Evolutionary conservation across 2,329 filamentous ascomycete species (phyloP).

Genomic region (Aspergillus melleus): DNA sequence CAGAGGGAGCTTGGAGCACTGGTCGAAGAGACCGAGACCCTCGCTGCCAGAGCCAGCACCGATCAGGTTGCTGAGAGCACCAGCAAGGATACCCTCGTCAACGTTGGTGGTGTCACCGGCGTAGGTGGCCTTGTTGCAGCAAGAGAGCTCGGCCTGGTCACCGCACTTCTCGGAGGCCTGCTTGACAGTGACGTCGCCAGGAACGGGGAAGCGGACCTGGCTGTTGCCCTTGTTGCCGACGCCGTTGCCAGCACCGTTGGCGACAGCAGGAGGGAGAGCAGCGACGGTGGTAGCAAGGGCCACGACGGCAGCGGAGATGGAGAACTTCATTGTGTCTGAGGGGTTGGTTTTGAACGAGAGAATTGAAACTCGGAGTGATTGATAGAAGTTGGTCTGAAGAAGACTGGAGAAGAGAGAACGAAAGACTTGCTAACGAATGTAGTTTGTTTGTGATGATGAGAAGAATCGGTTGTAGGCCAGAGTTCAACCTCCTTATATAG

Average conservation of each 20-base stretch:
- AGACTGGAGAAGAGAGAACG: conserved; percentile 25
- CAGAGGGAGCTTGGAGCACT: conserved; percentile 43
- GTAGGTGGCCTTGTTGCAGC: conserved; percentile 42
- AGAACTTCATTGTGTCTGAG: conserved; percentile 41
- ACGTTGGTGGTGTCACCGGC: conserved; percentile 36
- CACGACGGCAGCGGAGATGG: conserved; percentile 33
- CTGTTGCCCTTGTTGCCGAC: conserved; percentile 33
- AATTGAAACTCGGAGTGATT: conserved; percentile 10
- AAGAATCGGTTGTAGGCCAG: conserved; percentile 8
- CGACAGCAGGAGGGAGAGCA: conserved; percentile 29
- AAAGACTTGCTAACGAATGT: conserved; percentile 31
- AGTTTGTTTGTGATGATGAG: conserved; percentile 31
- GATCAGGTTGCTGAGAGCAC: conserved; percentile 36
- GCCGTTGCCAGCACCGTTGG: conserved; percentile 19
- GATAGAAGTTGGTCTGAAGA: conserved; percentile 13
- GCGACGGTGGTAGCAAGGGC: conserved; percentile 35
- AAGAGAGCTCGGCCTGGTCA: conserved; percentile 39
- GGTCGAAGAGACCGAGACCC: conserved; percentile 41
- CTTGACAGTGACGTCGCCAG: conserved; percentile 34
- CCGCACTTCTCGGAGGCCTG: conserved; percentile 41
- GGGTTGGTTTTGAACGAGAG: conserved; percentile 32
- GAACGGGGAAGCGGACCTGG: conserved; percentile 35
- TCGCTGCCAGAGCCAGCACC: conserved; percentile 33
- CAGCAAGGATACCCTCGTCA: conserved; percentile 33
- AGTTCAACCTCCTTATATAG: conserved; percentile 34